Conservation (phyloP, 306 rosid genomes). For the Medicago truncatula region DNA sequence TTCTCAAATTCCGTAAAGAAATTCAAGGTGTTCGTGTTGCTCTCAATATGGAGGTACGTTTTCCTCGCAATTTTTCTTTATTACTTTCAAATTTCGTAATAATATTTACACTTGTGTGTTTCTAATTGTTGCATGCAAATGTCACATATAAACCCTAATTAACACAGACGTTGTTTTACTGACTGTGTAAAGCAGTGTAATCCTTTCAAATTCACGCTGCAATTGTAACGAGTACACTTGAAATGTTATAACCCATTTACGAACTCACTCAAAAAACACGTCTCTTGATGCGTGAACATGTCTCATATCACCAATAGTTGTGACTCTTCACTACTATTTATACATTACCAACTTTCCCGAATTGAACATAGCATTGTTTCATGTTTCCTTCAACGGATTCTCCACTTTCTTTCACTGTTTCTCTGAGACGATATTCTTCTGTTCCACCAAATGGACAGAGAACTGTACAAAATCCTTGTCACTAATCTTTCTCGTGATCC, state of each 20-base stretch:
- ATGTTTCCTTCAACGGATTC: conserved; percentile 12
- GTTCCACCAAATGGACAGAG: conserved; percentile 67
- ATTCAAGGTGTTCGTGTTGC: conserved; percentile 80
- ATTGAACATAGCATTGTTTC: neutral
- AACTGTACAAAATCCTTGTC: conserved; percentile 57
- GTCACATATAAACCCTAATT: no score
- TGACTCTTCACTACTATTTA: neutral
- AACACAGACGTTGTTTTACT: no score
- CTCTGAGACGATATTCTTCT: conserved; percentile 53
- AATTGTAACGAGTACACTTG: neutral
- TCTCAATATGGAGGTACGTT: conserved; percentile 80
- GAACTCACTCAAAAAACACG: neutral
- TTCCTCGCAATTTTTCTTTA: neutral
- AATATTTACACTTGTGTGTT: neutral
- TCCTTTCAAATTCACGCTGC: neutral
- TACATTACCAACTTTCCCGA: neutral
- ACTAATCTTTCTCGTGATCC: conserved; percentile 59
- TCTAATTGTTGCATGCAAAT: no score
- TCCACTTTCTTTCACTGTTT: conserved; percentile 10
- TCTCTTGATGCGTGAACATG: neutral
- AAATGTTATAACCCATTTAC: neutral
- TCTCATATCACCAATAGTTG: conserved; percentile 5
- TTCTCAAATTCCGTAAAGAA: conserved; percentile 84
- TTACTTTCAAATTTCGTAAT: neutral
- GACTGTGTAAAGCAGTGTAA: no score